These are phyloP conservation scores for Tuber microsphaerosporum DNA, from an alignment of 495 filamentous ascomycete species.

Conservation along the genomic window DNA sequence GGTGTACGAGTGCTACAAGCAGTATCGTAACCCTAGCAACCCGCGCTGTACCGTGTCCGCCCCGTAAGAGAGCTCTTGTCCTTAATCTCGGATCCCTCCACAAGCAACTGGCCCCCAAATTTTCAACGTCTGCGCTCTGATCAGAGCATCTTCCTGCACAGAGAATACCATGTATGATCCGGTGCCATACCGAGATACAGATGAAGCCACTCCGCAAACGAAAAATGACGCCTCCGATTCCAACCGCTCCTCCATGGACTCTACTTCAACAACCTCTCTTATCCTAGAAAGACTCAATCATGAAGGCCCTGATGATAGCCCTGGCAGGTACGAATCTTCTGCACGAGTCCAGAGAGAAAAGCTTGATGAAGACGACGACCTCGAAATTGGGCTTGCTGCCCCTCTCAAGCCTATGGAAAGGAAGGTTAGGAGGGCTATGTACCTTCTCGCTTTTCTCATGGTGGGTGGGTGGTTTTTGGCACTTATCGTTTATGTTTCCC, in stretches of 20 bases:
- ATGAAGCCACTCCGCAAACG: slow-evolving; percentile 8
- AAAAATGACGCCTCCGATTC: slow-evolving; percentile 27
- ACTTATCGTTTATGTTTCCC: slow-evolving; percentile 63
- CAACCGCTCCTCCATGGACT: slow-evolving; percentile 52
- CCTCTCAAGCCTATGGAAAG: slow-evolving; percentile 51
- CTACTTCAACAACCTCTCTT: slow-evolving; percentile 68
- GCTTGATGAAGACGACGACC: slow-evolving; percentile 45
- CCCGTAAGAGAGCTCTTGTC: background rate
- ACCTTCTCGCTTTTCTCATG: slow-evolving; percentile 59
- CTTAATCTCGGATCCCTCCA: background rate
- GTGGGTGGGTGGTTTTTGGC: slow-evolving; percentile 74
- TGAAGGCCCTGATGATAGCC: slow-evolving; percentile 6
- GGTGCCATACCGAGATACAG: slow-evolving; percentile 27
- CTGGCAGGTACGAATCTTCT: slow-evolving; percentile 11
- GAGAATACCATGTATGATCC: slow-evolving; percentile 19
- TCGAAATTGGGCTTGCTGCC: slow-evolving; percentile 39
- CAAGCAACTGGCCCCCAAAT: background rate
- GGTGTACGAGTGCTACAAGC: too few species aligned
- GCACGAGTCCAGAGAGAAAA: slow-evolving; percentile 40
- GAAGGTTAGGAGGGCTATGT: slow-evolving; percentile 58
- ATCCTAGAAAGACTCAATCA: slow-evolving; percentile 63
- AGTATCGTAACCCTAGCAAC: too few species aligned
- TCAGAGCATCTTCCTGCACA: background rate
- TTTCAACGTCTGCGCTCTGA: background rate
- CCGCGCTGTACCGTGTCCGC: too few species aligned